Base-by-base conservation (phyloP, 208 protist species). In the Porcisia hertigi region DNA sequence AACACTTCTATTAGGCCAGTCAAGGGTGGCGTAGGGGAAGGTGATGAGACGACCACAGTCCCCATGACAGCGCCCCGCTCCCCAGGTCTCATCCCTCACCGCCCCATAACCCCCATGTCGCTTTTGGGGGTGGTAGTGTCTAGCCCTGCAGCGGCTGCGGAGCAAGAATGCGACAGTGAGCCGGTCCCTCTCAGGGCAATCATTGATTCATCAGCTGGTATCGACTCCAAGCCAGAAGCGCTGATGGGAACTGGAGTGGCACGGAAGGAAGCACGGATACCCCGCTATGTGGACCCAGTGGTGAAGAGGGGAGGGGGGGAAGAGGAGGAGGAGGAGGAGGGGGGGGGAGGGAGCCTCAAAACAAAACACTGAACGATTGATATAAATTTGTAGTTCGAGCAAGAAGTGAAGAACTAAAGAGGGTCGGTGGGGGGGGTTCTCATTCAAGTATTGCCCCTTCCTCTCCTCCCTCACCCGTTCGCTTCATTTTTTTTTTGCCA, bases 1-100 rank as follows among this genome's bases (percentile, higher is more conserved):
- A 69, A 36, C 23, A 5, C 39, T 25, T 8, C 54, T 39, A 16
- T n/a, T n/a, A 43, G 2, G 18, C 70, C 54, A 30, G 63, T 71
- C 53, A 34, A 43, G 34, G 34, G 34, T 58, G 39, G 25, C 41
- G 43, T 18, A 36, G 76, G 76, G 25, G 77, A 76, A 14, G 77
- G 71, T 25, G 77, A 73, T 57, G 18, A 14, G 20, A 81, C 55
- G 57, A 34, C 49, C n/a, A 77, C 71, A 34, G 71, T 49, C 16
- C 55, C 60, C 14, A 71, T 76, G 54, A 81, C 77, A 57, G 77
- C 77, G 55, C 76, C 69, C 54, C 77, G 57, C 25, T 36, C 54
- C 39, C 20, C 69, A 7, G 20, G 34, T 20, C 14, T 16, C 20
- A n/a, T 30, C 49, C 60, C 20, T 7, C 71, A 52, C 47, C 67